Conservation (phyloP, 805 yeast species). For the Ogataea siamensis region DNA sequence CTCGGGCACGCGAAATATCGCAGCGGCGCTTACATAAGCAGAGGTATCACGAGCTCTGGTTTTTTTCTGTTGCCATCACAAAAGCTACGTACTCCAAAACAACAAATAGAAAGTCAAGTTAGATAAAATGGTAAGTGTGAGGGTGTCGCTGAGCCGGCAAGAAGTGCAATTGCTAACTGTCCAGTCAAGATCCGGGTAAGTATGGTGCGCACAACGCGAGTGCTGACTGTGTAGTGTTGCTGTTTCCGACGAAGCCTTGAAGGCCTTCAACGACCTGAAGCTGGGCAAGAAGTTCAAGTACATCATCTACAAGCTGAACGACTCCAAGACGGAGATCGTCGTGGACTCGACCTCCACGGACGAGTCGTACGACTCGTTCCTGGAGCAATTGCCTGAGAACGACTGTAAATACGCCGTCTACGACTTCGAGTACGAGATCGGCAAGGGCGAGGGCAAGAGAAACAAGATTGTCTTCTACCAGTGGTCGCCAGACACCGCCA, state of each 20-base stretch:
- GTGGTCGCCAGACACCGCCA: conserved; percentile 98
- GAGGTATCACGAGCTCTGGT: background rate
- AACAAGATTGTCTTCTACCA: conserved; percentile 69
- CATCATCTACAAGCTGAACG: conserved; percentile 78
- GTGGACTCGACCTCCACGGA: conserved; percentile 82
- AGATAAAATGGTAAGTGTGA: conserved; percentile 11
- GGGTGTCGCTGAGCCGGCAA: background rate
- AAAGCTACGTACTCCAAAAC: conserved; percentile 11
- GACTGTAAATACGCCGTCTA: conserved; percentile 96
- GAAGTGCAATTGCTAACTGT: background rate
- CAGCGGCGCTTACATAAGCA: conserved; percentile 10
- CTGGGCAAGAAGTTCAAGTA: conserved; percentile 87
- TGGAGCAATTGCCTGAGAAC: conserved; percentile 88
- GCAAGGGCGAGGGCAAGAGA: conserved; percentile 89
- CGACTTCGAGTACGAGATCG: conserved; percentile 92
- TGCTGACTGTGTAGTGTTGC: conserved; percentile 57
- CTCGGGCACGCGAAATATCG: background rate
- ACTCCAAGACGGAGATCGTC: conserved; percentile 81
- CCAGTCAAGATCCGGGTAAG: conserved; percentile 38
- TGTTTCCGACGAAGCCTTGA: conserved; percentile 82
- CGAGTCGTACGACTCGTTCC: conserved; percentile 76
- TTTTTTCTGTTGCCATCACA: conserved; percentile 12
- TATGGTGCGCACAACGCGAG: no score
- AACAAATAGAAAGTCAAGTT: conserved; percentile 7
- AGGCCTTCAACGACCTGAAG: conserved; percentile 94